Base-by-base conservation (phyloP, 2,329 filamentous ascomycete genomes). In the Boeremia lycopersici region DNA sequence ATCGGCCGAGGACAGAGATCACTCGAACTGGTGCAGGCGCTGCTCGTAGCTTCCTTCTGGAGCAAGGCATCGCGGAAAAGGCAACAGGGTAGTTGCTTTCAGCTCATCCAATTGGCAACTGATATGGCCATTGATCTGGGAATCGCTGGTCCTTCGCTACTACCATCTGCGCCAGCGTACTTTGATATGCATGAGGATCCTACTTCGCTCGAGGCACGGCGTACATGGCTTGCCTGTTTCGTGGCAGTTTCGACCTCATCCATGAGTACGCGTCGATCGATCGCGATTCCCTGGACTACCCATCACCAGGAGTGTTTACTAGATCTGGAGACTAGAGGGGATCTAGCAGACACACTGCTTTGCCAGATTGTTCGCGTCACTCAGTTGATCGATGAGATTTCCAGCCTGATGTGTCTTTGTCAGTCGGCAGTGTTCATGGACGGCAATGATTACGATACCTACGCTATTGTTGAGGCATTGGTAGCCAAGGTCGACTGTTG, bases 91-190 rank as follows among this genome's bases (percentile, higher is more conserved):
- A 68, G 65, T 47, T 65, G 64, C 40, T 69, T 64, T 30, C 67
- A 69, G 30, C 52, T 69, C 34, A 36, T 68, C 9, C 66, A 68
- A 45, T 48, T 69, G n/a, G 67, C 67, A 46, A 53, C 59, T 9
- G 67, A 70, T 15, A 69, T 70, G 65, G 64, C 67, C 9, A 64
- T 69, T 10, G 67, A 70, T n/a, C 44, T 70, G 13, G 66, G 63
- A 3, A 68, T 70, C 9, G 67, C 62, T 8, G 67, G 67, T 12
- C 46, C 50, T 26, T 60, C 60, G 23, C 49, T 66, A 38, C 62
- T 63, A 48, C 65, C 67, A 5, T 62, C 67, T 38, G 64, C 67
- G 1, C 56, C 46, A 26, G 60, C 67, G 3, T 70, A 61, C 36
- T 70, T 70, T 25, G 53, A 28, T 9, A 57, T 59, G 30, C 63